phyloP scores from a whole-genome alignment of 257 asterid species.

The Solanum medicagineum region DNA sequence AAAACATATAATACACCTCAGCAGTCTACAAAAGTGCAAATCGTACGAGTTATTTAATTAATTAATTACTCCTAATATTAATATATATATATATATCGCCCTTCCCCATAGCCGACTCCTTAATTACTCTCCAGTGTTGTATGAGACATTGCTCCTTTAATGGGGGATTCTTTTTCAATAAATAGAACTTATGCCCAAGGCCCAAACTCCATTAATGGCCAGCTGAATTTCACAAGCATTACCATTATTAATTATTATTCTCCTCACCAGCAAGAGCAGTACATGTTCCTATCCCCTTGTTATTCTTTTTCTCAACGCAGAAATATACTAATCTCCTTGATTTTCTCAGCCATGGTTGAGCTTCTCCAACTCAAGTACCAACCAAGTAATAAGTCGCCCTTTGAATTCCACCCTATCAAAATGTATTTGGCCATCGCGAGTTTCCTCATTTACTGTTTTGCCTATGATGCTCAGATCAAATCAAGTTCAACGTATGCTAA shows the following conservation, averaged over 20 bases:
- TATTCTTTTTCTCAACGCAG: neutral
- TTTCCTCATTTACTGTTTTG: neutral
- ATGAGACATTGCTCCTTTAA: too few relatives aligned
- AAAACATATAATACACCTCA: too few relatives aligned
- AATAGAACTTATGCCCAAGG: too few relatives aligned
- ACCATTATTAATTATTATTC: too few relatives aligned
- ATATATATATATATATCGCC: too few relatives aligned
- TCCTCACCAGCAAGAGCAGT: neutral
- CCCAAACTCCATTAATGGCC: too few relatives aligned
- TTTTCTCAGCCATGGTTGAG: neutral
- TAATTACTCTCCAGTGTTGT: too few relatives aligned
- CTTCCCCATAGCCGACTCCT: too few relatives aligned
- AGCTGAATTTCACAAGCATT: neutral
- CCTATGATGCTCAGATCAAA: neutral
- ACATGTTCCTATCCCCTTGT: neutral
- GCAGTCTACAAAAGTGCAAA: too few relatives aligned
- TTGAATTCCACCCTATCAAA: neutral
- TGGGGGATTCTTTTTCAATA: too few relatives aligned
- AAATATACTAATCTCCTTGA: neutral
- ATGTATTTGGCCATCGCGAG: neutral
- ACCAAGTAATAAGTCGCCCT: neutral
- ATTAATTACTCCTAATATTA: too few relatives aligned
- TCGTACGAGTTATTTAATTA: too few relatives aligned
- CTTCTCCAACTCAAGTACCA: constrained; percentile 2
- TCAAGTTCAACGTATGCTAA: neutral